Evolutionary conservation across 1,139 yeast genomes (phyloP), one percentile per base, ranked within the genome.

Genomic region (Pichia cactophila): DNA sequence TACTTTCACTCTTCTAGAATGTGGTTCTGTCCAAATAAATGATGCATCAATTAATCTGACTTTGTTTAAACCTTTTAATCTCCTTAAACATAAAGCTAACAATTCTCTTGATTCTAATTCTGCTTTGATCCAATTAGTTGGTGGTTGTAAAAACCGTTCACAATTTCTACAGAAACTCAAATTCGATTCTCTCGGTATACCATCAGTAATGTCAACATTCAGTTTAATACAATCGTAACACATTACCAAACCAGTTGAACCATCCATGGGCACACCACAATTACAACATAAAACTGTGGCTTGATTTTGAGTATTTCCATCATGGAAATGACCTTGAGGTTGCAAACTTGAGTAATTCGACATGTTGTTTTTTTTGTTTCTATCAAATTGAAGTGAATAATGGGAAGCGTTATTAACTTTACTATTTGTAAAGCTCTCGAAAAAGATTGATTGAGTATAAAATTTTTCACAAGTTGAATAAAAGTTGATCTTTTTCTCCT

Each of bases 221-320:
- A 90, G 72, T 68, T 88, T 87, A 66, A 92, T 88, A 79, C 99
- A 92, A 70, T 94, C 97, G 72, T 87, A 84, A 72, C 98, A 94
- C 96, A 92, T 89, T 33, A 89, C 96, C 56, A 90, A 73, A 33
- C 98, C 97, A 33, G 80, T 74, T 33, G 96, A 86, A 43, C 97
- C 97, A 65, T 92, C 97, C 80, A 94, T 87, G 45, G 98, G 97
- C 51, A 86, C 87, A 69, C 98, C 97, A 83, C 99, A 92, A 83
- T 87, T 88, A 70, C 96, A 89, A 74, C 99, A 92, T 54, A 92
- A 78, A 54, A 94, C 95, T 2, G 97, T 92, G 28, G 97, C 95
- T 53, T 56, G 58, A 26, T 58, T 61, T 45, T 51, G 51, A 2
- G n/a, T 33, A 23, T 36, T 17, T 16, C 29, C 40, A n/a, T 46